phyloP scores from a whole-genome alignment of 2,329 filamentous ascomycete species.

The Exophiala oligosperma region DNA sequence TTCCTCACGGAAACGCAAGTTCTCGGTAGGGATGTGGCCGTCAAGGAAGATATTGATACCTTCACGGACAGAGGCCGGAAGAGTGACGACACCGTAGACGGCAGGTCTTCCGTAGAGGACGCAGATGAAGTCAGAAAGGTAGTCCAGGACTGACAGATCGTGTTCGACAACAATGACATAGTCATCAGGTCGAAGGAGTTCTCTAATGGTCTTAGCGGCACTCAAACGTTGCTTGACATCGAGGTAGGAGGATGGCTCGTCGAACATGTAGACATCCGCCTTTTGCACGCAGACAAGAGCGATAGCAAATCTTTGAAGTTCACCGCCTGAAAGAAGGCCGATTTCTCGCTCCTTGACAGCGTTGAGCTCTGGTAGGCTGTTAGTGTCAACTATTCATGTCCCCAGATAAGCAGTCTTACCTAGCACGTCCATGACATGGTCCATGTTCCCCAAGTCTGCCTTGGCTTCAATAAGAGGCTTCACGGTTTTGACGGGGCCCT shows the following conservation, averaged over 20 bases:
- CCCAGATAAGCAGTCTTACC: slow-evolving; percentile 41
- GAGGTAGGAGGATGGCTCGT: slow-evolving; percentile 97
- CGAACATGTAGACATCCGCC: slow-evolving; percentile 99
- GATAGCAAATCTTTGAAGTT: slow-evolving; percentile 96
- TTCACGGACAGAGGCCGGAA: slow-evolving; percentile 94
- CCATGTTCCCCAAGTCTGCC: slow-evolving; percentile 72
- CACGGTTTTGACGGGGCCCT: slow-evolving; percentile 76
- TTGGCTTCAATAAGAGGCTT: slow-evolving; percentile 74
- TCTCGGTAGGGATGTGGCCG: slow-evolving; percentile 96
- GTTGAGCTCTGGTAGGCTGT: slow-evolving; percentile 63
- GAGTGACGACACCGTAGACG: slow-evolving; percentile 94
- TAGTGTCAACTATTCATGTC: background rate
- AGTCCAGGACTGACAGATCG: slow-evolving; percentile 97
- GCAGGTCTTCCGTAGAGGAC: slow-evolving; percentile 95
- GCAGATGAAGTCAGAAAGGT: slow-evolving; percentile 97
- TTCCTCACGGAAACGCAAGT: slow-evolving; percentile 96
- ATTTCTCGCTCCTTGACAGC: slow-evolving; percentile 93
- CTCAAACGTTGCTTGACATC: slow-evolving; percentile 99
- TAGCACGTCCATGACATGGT: slow-evolving; percentile 79
- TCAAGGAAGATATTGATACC: slow-evolving; percentile 99
- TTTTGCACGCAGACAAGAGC: slow-evolving; percentile 93
- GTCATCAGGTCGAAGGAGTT: slow-evolving; percentile 81
- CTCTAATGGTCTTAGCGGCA: slow-evolving; percentile 88
- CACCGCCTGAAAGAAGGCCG: slow-evolving; percentile 87
- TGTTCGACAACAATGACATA: slow-evolving; percentile 99